Evolutionary conservation across 352 stramenopile species (phyloP), one percentile per base, ranked within the genome.

Genomic region (Phytophthora aleatoria): DNA sequence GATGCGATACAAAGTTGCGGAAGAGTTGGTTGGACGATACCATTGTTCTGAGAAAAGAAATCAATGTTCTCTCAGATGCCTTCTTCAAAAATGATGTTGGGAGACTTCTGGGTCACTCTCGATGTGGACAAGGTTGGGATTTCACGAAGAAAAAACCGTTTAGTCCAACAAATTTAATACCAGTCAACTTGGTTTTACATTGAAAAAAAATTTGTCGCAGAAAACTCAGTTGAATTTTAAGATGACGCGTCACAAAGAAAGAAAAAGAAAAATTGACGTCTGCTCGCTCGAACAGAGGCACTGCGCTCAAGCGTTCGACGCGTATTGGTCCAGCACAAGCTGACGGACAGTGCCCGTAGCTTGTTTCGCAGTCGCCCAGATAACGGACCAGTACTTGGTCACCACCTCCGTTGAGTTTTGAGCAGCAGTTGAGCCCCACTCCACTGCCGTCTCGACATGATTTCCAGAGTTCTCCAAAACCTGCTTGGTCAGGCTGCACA

Each of bases 401-500:
- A 64, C 38, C 16, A 55, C 0, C 12, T 38, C 20, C 11, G 12
- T 47, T 0, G 52, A 27, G 6, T 49, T 61, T 6, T 57, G 27
- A 16, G 43, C 36, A 8, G 35, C 45, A 41, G 26, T 48, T 1
- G 27, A 6, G 30, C 38, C 35, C 64, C 52, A 61, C 24, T 61
- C 47, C 16, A 39, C 30, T 6, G 31, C 64, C 45, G 44, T n/a
- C 12, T 57, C 41, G 11, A 61, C 33, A 8, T 56, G 39, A 24
- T 16, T 39, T 20, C 33, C 54, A 20, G 41, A 73, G 5, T 55
- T 51, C 20, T 62, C 67, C 45, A 71, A 8, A 11, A 58, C 28
- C 10, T 15, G 12, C 13, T 65, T 74, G 10, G 28, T 26, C n/a
- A 64, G 3, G 16, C 15, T 41, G 28, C 67, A 74, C 20, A 71